Conservation (phyloP, 805 yeast species). For the Candida schatavii region DNA sequence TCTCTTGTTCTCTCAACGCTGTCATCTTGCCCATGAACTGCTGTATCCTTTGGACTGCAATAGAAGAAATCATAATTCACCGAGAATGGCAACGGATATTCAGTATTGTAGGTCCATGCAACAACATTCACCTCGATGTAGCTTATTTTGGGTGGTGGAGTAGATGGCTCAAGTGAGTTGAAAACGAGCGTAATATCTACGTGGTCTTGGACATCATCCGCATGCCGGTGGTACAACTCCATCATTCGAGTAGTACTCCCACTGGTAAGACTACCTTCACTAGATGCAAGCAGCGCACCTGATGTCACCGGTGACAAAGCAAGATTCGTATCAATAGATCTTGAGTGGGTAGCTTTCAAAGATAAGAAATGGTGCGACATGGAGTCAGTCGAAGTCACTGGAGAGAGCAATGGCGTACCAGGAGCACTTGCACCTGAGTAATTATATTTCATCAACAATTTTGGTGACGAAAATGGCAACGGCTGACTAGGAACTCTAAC, state of each 20-base stretch:
- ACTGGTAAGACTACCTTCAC: slow-evolving; percentile 4
- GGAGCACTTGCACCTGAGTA: slow-evolving; percentile 11
- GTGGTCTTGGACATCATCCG: slow-evolving; percentile 16
- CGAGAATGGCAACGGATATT: slow-evolving; percentile 38
- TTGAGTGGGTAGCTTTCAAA: not conserved
- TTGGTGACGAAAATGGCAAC: slow-evolving; percentile 36
- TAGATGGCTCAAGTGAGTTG: slow-evolving; percentile 17
- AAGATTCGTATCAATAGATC: slow-evolving; percentile 6
- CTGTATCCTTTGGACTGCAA: slow-evolving; percentile 19
- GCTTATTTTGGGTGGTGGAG: slow-evolving; percentile 33
- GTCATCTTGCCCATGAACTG: slow-evolving; percentile 17
- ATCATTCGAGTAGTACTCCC: slow-evolving; percentile 22
- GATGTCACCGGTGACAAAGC: slow-evolving; percentile 16
- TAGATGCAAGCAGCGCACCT: not conserved
- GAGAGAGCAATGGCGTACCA: slow-evolving; percentile 6
- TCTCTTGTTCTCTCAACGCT: slow-evolving; percentile 30
- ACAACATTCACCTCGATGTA: slow-evolving; percentile 35
- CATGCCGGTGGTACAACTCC: slow-evolving; percentile 29
- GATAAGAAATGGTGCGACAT: not conserved
- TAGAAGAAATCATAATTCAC: slow-evolving; percentile 43
- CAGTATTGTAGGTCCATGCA: slow-evolving; percentile 40
- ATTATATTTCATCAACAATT: slow-evolving; percentile 35
- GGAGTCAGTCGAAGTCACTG: slow-evolving; percentile 2
- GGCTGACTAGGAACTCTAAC: slow-evolving; percentile 32
- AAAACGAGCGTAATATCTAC: slow-evolving; percentile 29